Evolutionary conservation across 768 basidiomycete species (phyloP).

Genomic region (Amanita phalloides): DNA sequence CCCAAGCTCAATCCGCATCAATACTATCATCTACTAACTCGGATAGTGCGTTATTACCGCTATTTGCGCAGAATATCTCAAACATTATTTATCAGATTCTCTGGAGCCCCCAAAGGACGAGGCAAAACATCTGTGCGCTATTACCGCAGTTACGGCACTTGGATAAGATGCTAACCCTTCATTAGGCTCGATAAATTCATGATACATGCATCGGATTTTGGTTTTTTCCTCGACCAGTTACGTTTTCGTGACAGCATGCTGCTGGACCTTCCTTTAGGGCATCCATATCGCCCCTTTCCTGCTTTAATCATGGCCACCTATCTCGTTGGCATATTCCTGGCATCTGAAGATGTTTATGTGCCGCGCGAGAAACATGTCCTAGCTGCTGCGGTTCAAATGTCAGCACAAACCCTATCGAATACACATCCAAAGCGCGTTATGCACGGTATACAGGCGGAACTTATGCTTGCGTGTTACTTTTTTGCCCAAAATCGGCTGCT

Average conservation of each 20-base stretch:
- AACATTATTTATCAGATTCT: neutral
- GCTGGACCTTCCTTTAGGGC: conserved; percentile 18
- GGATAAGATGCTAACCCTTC: conserved; percentile 3
- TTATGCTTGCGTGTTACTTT: conserved; percentile 47
- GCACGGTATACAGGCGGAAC: conserved; percentile 40
- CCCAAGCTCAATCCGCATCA: neutral
- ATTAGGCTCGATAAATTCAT: conserved; percentile 29
- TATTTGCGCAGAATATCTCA: neutral
- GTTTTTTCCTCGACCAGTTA: conserved; percentile 43
- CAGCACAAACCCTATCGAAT: conserved; percentile 25
- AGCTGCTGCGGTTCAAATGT: conserved; percentile 28
- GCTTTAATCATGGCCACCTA: conserved; percentile 28
- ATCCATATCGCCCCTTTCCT: conserved; percentile 24
- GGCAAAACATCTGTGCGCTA: conserved; percentile 21
- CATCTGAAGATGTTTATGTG: conserved; percentile 16
- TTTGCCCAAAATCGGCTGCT: conserved; percentile 37
- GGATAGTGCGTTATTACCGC: neutral
- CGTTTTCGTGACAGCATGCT: conserved; percentile 32
- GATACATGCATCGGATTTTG: conserved; percentile 36
- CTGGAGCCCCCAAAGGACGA: conserved; percentile 22
- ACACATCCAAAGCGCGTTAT: conserved; percentile 31
- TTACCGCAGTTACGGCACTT: neutral
- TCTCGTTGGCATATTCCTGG: conserved; percentile 26
- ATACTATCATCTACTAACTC: neutral
- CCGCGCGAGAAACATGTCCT: conserved; percentile 25